A percentile compares a stretch with the other conserved stretches of the same genome.
Conservation (phyloP, 768 basidiomycete genomes). For the Boletus rubroflammeus region DNA sequence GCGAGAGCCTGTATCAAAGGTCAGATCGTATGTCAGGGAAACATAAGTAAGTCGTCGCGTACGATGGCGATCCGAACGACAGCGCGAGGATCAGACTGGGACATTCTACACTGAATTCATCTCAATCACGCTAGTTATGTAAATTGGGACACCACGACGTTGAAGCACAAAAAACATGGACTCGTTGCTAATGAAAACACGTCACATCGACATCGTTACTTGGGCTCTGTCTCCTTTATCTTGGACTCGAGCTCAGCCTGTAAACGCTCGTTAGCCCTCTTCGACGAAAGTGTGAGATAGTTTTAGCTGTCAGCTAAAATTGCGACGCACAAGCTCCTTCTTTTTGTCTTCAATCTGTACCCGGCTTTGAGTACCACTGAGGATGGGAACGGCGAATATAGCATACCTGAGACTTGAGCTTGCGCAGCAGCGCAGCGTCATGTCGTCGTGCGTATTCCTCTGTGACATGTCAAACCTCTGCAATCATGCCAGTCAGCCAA, state of each 20-base stretch:
- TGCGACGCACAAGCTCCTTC: constrained; percentile 30
- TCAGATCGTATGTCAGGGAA: not conserved
- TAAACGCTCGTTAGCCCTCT: constrained; percentile 12
- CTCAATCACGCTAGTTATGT: not conserved
- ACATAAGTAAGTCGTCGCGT: constrained; percentile 1
- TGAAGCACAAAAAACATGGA: not conserved
- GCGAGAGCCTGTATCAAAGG: constrained; percentile 14
- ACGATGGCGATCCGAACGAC: constrained; percentile 26
- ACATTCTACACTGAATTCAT: not conserved
- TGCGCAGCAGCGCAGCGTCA: constrained; percentile 54
- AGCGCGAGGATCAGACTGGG: constrained; percentile 8
- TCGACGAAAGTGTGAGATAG: constrained; percentile 10
- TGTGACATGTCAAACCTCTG: constrained; percentile 26
- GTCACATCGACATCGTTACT: constrained; percentile 11
- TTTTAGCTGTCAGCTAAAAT: constrained; percentile 10
- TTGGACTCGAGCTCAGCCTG: constrained; percentile 32
- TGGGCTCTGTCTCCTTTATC: constrained; percentile 22
- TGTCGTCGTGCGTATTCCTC: constrained; percentile 63
- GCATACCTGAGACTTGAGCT: constrained; percentile 55
- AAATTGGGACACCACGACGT: not conserved
- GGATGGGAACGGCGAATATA: no score
- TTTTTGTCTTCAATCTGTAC: constrained; percentile 31
- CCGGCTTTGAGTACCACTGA: not conserved
- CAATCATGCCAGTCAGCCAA: not conserved
- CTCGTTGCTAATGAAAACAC: constrained; percentile 8